Percentiles rank a stretch among this genome's conserved stretches.
phyloP scores from a whole-genome alignment of 257 asterid genomes.

The Vinca minor region DNA sequence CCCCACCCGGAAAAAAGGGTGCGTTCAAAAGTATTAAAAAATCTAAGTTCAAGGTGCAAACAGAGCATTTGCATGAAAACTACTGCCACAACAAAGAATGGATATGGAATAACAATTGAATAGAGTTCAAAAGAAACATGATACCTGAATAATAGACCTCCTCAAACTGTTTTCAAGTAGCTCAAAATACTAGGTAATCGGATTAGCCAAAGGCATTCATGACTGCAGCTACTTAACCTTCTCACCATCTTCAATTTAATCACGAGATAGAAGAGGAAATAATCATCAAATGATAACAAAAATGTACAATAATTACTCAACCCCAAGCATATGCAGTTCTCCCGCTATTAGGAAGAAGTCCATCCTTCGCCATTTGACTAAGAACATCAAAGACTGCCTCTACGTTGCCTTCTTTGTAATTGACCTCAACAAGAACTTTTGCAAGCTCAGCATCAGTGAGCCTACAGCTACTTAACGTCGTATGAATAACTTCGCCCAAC shows the following conservation, averaged over 20 bases:
- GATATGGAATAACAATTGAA: background rate
- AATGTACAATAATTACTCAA: background rate
- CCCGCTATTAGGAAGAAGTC: slow-evolving; percentile 68
- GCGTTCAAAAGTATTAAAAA: no score
- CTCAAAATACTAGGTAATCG: background rate
- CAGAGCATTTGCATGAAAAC: background rate
- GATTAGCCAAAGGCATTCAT: background rate
- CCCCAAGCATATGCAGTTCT: slow-evolving; percentile 27
- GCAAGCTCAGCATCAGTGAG: slow-evolving; percentile 61
- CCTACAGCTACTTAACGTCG: slow-evolving; percentile 51
- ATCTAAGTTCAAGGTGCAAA: background rate
- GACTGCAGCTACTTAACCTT: background rate
- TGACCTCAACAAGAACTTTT: slow-evolving; percentile 56
- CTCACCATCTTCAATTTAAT: no score
- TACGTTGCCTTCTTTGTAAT: slow-evolving; percentile 72
- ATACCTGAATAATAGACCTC: background rate
- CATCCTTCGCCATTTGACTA: slow-evolving; percentile 71
- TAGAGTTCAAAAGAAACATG: background rate
- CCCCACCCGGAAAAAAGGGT: no score
- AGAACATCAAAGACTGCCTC: slow-evolving; percentile 58
- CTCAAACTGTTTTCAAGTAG: background rate
- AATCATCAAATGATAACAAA: background rate
- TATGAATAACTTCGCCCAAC: slow-evolving; percentile 27
- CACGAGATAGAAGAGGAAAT: background rate
- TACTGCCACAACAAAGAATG: background rate